Conservation (phyloP, 495 filamentous ascomycete genomes). For the Xylaria grammica region DNA sequence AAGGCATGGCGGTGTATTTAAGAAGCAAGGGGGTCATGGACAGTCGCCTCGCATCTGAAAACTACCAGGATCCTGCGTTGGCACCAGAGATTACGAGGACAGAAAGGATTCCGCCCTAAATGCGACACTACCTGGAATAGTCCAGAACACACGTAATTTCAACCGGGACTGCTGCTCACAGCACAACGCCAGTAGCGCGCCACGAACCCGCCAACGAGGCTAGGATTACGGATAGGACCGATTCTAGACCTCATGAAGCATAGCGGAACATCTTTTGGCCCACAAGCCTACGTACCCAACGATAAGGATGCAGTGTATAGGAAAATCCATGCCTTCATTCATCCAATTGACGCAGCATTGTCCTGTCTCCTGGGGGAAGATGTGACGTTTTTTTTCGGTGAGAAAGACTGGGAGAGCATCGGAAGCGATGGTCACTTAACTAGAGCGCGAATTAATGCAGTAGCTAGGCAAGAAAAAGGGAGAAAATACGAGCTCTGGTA, state of each 20-base stretch:
- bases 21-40: conserved; percentile 5
- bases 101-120: conserved; percentile 16
- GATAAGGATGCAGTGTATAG: no score
- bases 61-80: conserved; percentile 9
- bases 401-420: not conserved
- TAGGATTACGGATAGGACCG: conserved; percentile 7
- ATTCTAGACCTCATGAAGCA: conserved; percentile 11
- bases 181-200: conserved; percentile 8
- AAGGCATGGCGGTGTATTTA: conserved; percentile 22
- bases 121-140: not conserved
- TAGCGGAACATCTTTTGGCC: not conserved
- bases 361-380: no score
- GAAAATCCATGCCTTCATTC: no score
- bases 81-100: conserved; percentile 17
- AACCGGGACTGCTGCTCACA: not conserved
- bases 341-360: not conserved
- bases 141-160: not conserved
- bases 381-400: no score
- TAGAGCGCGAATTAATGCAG: not conserved
- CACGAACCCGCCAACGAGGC: conserved; percentile 8
- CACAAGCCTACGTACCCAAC: not conserved
- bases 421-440: not conserved
- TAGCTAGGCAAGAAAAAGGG: not conserved
- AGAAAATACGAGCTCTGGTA: not conserved
- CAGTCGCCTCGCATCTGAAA: conserved; percentile 7